Conservation (phyloP, 805 yeast species). For the Myxozyma neotropica region DNA sequence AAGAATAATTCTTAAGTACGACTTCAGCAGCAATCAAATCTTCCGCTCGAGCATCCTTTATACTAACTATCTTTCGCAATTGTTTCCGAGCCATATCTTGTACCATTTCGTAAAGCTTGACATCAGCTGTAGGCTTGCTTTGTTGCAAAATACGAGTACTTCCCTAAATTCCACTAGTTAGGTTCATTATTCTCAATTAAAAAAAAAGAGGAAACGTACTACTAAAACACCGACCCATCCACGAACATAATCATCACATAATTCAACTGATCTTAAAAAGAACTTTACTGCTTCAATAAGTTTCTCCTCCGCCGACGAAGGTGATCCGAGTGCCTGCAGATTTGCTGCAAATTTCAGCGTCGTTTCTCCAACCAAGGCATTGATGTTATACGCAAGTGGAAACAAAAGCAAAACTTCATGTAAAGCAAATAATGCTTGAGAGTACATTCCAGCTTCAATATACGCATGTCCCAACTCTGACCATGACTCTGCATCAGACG, state of each 20-base stretch:
- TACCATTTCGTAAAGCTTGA: slow-evolving; percentile 42
- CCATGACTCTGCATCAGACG: slow-evolving; percentile 79
- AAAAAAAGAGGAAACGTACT: slow-evolving; percentile 10
- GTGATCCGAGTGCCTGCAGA: slow-evolving; percentile 24
- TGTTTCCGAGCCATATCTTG: slow-evolving; percentile 45
- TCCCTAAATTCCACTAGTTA: slow-evolving; percentile 31
- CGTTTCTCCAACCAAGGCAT: slow-evolving; percentile 64
- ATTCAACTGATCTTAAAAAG: slow-evolving; percentile 72
- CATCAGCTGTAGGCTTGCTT: slow-evolving; percentile 29
- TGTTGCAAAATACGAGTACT: slow-evolving; percentile 33
- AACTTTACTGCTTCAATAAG: slow-evolving; percentile 46
- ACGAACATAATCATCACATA: slow-evolving; percentile 66
- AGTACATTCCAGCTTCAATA: slow-evolving; percentile 59
- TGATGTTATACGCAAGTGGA: slow-evolving; percentile 71
- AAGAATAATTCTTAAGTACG: slow-evolving; percentile 33
- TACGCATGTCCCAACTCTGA: slow-evolving; percentile 74
- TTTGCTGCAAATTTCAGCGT: slow-evolving; percentile 35
- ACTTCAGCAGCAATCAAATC: slow-evolving; percentile 48
- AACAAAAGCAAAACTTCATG: slow-evolving; percentile 69
- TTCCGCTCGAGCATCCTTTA: slow-evolving; percentile 39
- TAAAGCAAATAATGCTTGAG: slow-evolving; percentile 64
- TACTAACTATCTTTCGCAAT: slow-evolving; percentile 44
- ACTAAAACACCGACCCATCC: slow-evolving; percentile 73
- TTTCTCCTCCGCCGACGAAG: slow-evolving; percentile 33
- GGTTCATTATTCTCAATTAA: neutral